A percentile compares a stretch with the other conserved stretches of the same genome.
phyloP scores from a whole-genome alignment of 371 early-diverging fungal species.

The Parasitella parasitica region DNA sequence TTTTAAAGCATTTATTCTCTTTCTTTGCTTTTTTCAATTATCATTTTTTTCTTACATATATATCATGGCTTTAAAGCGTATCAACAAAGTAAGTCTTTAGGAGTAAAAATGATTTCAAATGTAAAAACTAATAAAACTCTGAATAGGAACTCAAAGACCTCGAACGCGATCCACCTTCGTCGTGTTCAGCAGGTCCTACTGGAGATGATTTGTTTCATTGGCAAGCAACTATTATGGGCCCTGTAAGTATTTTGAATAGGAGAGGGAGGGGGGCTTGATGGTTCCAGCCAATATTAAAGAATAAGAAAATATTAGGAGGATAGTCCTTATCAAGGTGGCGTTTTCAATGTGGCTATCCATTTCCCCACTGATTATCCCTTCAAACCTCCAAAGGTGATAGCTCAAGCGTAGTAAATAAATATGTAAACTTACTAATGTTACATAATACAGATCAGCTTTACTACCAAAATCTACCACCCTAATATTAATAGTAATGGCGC shows the following conservation, averaged over 20 bases:
- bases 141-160: slow-evolving; percentile 92
- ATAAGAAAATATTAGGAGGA: slow-evolving; percentile 30
- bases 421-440: not conserved
- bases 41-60: not conserved
- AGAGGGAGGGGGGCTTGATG: no score
- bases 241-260: slow-evolving; percentile 26
- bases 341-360: slow-evolving; percentile 97
- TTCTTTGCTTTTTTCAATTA: not conserved
- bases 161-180: slow-evolving; percentile 92
- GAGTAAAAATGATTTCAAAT: not conserved
- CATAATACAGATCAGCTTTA: slow-evolving; percentile 78
- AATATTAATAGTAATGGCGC: slow-evolving; percentile 99
- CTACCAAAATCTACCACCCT: slow-evolving; percentile 98
- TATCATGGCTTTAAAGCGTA: slow-evolving; percentile 24
- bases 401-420: not conserved
- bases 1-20: not conserved
- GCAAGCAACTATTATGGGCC: slow-evolving; percentile 97
- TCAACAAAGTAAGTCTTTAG: slow-evolving; percentile 15
- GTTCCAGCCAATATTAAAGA: not conserved
- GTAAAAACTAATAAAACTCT: not conserved
- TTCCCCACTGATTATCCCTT: slow-evolving; percentile 99
- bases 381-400: slow-evolving; percentile 93
- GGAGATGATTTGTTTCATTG: slow-evolving; percentile 90
- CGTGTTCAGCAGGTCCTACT: slow-evolving; percentile 91
- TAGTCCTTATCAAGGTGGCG: slow-evolving; percentile 83